Percentiles rank a stretch among this genome's conserved stretches.
Evolutionary conservation across 768 basidiomycete genomes (phyloP).

Genomic region (Boletus vermiculosoides): DNA sequence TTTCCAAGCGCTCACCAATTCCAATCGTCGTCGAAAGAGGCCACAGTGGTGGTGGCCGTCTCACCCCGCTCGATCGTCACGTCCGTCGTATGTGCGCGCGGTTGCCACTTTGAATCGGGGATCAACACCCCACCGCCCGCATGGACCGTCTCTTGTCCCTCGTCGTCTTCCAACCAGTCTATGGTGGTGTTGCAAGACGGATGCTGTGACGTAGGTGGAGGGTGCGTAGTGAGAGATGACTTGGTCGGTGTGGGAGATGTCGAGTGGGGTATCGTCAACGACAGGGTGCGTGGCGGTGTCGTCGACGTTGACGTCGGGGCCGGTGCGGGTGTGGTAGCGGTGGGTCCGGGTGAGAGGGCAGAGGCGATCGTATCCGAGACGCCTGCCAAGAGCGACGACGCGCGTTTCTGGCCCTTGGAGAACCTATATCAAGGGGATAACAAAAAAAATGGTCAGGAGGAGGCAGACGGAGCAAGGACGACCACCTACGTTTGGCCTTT

Average conservation of each 20-base stretch:
- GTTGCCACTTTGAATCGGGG: slow-evolving; percentile 29
- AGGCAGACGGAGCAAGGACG: neutral
- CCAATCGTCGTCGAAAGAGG: slow-evolving; percentile 50
- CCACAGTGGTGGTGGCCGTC: neutral
- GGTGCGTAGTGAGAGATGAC: too few relatives aligned
- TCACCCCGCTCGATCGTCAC: too few relatives aligned
- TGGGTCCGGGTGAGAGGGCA: slow-evolving; percentile 42
- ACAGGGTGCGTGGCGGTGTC: slow-evolving; percentile 21
- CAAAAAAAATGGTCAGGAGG: neutral
- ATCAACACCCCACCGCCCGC: slow-evolving; percentile 25
- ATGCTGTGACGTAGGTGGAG: too few relatives aligned
- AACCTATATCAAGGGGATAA: slow-evolving; percentile 41
- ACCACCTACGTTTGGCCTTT: slow-evolving; percentile 51
- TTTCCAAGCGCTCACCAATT: slow-evolving; percentile 46
- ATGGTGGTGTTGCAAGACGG: slow-evolving; percentile 14
- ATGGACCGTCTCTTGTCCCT: slow-evolving; percentile 26
- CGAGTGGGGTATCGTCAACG: slow-evolving; percentile 7
- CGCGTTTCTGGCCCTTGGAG: slow-evolving; percentile 65
- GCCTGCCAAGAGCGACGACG: slow-evolving; percentile 63
- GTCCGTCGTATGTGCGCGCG: neutral
- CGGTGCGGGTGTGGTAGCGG: slow-evolving; percentile 28
- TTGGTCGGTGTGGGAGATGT: neutral
- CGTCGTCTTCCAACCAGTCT: slow-evolving; percentile 42
- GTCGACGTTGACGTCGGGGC: neutral
- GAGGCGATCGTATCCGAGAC: slow-evolving; percentile 56